Evolutionary conservation across 1,139 yeast genomes (phyloP).

Genomic region (Spencermartinsiella ligniputridi): DNA sequence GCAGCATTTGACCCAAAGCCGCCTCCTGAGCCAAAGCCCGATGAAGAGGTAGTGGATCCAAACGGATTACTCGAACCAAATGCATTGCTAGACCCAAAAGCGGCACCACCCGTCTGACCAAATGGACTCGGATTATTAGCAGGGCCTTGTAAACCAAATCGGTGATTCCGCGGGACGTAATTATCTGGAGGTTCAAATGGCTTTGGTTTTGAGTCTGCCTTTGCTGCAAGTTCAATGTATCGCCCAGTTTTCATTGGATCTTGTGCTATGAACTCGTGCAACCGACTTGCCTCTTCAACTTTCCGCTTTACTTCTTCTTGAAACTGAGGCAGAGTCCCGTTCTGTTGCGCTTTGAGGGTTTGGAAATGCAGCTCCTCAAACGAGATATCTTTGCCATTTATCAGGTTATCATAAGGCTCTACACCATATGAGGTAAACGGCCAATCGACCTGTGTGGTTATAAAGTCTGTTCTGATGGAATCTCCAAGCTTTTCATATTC

Average conservation of each 20-base stretch:
- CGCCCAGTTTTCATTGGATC: constrained; percentile 52
- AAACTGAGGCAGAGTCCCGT: constrained; percentile 38
- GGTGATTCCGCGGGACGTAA: neutral
- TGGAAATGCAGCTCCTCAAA: constrained; percentile 52
- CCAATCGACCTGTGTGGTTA: constrained; percentile 13
- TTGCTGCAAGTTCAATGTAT: constrained; percentile 47
- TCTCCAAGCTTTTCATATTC: constrained; percentile 12
- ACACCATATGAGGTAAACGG: constrained; percentile 15
- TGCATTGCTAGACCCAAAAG: neutral
- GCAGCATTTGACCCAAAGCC: neutral
- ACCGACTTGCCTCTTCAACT: constrained; percentile 44
- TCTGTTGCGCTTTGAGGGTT: constrained; percentile 42
- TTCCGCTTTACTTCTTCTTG: constrained; percentile 42
- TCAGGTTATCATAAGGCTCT: constrained; percentile 35
- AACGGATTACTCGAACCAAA: constrained; percentile 6
- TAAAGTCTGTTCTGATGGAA: constrained; percentile 14
- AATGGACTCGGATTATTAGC: constrained; percentile 2
- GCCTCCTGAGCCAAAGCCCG: neutral
- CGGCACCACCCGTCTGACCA: constrained; percentile 1
- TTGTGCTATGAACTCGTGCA: constrained; percentile 38
- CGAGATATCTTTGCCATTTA: constrained; percentile 52
- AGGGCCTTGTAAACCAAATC: constrained; percentile 2
- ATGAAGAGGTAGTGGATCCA: no score
- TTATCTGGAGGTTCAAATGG: constrained; percentile 16
- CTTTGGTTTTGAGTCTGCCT: constrained; percentile 28